A percentile compares a stretch with the other conserved stretches of the same genome.
Conservation (phyloP, 2,329 filamentous ascomycete genomes). For the Aspergillus felis region DNA sequence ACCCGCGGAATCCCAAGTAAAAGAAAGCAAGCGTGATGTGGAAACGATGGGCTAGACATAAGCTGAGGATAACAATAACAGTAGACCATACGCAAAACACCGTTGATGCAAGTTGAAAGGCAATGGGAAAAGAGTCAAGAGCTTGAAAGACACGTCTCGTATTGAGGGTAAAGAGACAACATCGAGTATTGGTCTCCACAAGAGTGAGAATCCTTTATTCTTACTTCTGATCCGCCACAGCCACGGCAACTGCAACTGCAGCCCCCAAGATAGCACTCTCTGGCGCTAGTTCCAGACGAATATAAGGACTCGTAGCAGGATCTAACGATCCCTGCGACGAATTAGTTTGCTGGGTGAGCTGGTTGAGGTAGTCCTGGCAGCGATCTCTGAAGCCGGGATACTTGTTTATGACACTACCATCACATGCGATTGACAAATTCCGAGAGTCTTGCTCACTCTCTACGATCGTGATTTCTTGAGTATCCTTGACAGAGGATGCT, state of each 20-base stretch:
- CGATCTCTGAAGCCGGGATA: conserved; percentile 46
- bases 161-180: neutral
- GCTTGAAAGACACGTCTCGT: neutral
- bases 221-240: conserved; percentile 26
- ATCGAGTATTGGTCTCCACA: neutral
- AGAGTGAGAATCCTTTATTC: neutral
- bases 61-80: neutral
- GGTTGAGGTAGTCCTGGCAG: conserved; percentile 43
- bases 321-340: conserved; percentile 4
- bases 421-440: conserved; percentile 47
- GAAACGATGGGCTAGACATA: conserved; percentile 5
- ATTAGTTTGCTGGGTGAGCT: conserved; percentile 32
- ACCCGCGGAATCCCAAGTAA: neutral
- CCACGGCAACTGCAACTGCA: conserved; percentile 46
- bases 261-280: conserved; percentile 46
- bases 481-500: conserved; percentile 23
- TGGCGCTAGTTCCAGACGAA: conserved; percentile 39
- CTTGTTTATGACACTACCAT: conserved; percentile 51
- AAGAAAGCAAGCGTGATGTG: conserved; percentile 10
- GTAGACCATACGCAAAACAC: neutral
- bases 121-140: neutral
- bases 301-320: conserved; percentile 19
- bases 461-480: conserved; percentile 31
- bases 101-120: conserved; percentile 1
- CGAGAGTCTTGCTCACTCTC: conserved; percentile 27